Conservation (phyloP, 2,329 filamentous ascomycete genomes). For the Cercospora janseana region DNA sequence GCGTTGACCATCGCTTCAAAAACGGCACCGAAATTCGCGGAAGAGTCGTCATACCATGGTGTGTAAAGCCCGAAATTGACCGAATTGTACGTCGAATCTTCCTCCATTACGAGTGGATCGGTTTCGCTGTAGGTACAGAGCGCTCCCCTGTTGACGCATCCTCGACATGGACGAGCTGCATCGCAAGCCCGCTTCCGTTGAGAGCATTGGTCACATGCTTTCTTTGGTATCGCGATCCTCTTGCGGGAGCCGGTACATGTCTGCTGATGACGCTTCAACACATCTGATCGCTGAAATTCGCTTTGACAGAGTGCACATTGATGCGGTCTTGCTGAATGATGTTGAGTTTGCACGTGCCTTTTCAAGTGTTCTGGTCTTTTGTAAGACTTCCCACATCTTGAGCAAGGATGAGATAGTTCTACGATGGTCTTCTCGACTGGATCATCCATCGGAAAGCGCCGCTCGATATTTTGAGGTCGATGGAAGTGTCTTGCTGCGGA, state of each 20-base stretch:
- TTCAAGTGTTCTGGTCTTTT: constrained; percentile 10
- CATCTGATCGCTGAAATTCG: constrained; percentile 10
- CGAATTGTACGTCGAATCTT: background rate
- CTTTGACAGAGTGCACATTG: constrained; percentile 7
- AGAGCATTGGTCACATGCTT: constrained; percentile 7
- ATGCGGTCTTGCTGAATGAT: constrained; percentile 1
- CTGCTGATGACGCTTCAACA: constrained; percentile 6
- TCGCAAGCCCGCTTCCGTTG: constrained; percentile 10
- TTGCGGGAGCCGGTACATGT: constrained; percentile 3
- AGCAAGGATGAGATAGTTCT: background rate
- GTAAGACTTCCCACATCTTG: constrained; percentile 9
- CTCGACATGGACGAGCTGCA: constrained; percentile 1
- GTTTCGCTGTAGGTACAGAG: background rate
- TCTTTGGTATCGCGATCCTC: background rate
- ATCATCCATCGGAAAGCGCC: background rate
- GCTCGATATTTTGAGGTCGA: background rate
- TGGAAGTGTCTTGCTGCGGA: background rate
- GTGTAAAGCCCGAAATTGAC: background rate
- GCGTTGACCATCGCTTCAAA: background rate
- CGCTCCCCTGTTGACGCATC: background rate
- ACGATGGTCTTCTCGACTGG: background rate
- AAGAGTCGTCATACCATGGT: constrained; percentile 1
- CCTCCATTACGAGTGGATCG: background rate
- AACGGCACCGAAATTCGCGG: background rate
- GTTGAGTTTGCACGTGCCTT: constrained; percentile 2